Evolutionary conservation across 495 filamentous ascomycete species (phyloP), one percentile per base, ranked within the genome.

Genomic region (Xeromyces bisporus): DNA sequence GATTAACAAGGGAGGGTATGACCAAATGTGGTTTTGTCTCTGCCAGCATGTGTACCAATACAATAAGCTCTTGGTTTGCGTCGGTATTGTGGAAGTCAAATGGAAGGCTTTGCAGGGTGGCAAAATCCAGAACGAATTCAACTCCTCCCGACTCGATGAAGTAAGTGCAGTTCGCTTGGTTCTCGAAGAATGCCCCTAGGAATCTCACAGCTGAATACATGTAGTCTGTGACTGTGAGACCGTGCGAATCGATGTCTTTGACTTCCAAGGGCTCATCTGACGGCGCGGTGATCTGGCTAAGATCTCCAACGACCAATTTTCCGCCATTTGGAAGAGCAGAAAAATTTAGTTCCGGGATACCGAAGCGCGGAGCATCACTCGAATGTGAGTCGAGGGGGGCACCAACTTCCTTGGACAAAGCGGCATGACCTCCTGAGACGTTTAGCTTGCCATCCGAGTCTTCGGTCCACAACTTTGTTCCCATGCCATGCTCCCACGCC

Each of bases 11-110:
- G 6, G 82, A 81, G 0, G 84, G 83, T 8, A 96, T 56, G 2
- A 83, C 74, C 6, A 87, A 56, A 45, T 89, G 73, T 12, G 87
- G 77, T 42, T 80, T 85, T 10, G 72, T 71, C 46, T 96, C 91
- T 20, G 84, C 71, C 34, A 92, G 65, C 39, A 75, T 65, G 36
- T 86, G 73, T 10, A 92, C 56, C n/a, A 89, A 74, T 10, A 69
- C 69, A 6, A 69, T 65, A 17, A 93, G 58, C 32, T 75, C 70
- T 20, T 73, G 67, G 27, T 60, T 72, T 6, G 75, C 72, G 29
- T 59, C 51, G 5, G 69, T 68, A 15, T 72, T 73, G 28, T 75
- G 71, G 45, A 87, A 85, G 42, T 83, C 71, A 36, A 73, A 72
- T 2, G 76, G 66, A 30, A 93, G 62, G 46, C 79, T 80, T 11